Conservation (phyloP, 129 eudicot genomes). For the Lactuca sativa region DNA sequence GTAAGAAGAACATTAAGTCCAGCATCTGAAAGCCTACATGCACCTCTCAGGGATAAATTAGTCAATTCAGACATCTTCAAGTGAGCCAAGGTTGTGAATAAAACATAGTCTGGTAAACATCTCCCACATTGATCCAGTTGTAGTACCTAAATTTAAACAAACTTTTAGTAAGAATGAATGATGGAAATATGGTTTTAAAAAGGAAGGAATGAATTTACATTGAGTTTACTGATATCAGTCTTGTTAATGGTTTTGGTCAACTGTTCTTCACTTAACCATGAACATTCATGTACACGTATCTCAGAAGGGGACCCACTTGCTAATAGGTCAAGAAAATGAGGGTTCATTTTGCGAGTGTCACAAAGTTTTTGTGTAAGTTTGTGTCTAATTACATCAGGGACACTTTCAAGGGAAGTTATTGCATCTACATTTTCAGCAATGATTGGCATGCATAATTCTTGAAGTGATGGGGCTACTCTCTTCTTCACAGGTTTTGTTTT, state of each 20-base stretch:
- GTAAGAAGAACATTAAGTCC: slow-evolving; percentile 63
- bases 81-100: slow-evolving; percentile 46
- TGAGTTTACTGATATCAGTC: slow-evolving; percentile 50
- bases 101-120: slow-evolving; percentile 71
- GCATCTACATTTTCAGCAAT: slow-evolving; percentile 76
- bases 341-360: slow-evolving; percentile 65
- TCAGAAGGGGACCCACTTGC: slow-evolving; percentile 72
- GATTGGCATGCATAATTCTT: slow-evolving; percentile 52
- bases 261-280: slow-evolving; percentile 71
- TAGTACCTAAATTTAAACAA: slow-evolving; percentile 53
- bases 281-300: slow-evolving; percentile 80
- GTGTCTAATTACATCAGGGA: slow-evolving; percentile 80
- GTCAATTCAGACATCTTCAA: slow-evolving; percentile 62
- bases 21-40: slow-evolving; percentile 88
- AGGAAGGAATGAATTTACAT: slow-evolving; percentile 28
- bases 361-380: slow-evolving; percentile 70
- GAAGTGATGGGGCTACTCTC: slow-evolving; percentile 47
- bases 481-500: slow-evolving; percentile 37
- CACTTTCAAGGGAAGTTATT: slow-evolving; percentile 61
- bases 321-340: slow-evolving; percentile 65
- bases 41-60: slow-evolving; percentile 76
- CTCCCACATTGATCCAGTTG: slow-evolving; percentile 90
- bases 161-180: neutral
- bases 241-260: slow-evolving; percentile 48
- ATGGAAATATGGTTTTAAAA: neutral